Evolutionary conservation across 2,329 filamentous ascomycete species (phyloP).

Genomic region (Rhinocladiella mackenziei): DNA sequence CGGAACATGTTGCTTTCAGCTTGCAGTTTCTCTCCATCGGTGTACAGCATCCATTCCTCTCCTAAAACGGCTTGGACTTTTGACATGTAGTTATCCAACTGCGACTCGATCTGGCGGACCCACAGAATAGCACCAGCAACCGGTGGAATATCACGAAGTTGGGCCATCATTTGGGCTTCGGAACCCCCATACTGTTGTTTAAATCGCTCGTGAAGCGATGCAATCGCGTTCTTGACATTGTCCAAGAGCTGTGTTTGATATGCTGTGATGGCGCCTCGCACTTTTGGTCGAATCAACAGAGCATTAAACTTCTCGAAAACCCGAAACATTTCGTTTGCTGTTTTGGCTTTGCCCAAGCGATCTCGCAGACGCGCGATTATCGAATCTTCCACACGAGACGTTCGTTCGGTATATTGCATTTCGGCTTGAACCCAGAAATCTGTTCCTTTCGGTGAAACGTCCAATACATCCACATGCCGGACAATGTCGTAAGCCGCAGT

Average conservation of each 20-base stretch:
- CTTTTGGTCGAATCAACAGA: conserved; percentile 97
- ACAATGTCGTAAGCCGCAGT: conserved; percentile 89
- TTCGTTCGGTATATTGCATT: conserved; percentile 94
- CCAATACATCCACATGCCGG: conserved; percentile 90
- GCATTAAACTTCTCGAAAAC: conserved; percentile 99
- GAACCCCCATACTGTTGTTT: conserved; percentile 99
- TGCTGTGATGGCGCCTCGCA: conserved; percentile 93
- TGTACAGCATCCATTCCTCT: conserved; percentile 87
- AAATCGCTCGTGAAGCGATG: conserved; percentile 88
- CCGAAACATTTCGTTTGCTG: conserved; percentile 98
- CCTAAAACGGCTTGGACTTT: conserved; percentile 98
- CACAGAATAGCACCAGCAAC: conserved; percentile 97
- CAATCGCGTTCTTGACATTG: conserved; percentile 95
- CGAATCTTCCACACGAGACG: conserved; percentile 94
- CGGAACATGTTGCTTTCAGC: conserved; percentile 90
- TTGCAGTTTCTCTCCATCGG: conserved; percentile 90
- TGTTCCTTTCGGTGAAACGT: conserved; percentile 86
- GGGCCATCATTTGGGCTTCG: conserved; percentile 96
- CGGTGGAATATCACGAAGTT: conserved; percentile 89
- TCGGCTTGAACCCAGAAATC: conserved; percentile 90
- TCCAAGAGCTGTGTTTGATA: conserved; percentile 98
- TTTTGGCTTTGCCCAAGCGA: conserved; percentile 89
- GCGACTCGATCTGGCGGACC: conserved; percentile 93
- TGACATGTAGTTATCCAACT: conserved; percentile 94
- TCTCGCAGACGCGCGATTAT: conserved; percentile 94